Base-by-base conservation (phyloP, 805 yeast species). In the Candida cerambycidarum region DNA sequence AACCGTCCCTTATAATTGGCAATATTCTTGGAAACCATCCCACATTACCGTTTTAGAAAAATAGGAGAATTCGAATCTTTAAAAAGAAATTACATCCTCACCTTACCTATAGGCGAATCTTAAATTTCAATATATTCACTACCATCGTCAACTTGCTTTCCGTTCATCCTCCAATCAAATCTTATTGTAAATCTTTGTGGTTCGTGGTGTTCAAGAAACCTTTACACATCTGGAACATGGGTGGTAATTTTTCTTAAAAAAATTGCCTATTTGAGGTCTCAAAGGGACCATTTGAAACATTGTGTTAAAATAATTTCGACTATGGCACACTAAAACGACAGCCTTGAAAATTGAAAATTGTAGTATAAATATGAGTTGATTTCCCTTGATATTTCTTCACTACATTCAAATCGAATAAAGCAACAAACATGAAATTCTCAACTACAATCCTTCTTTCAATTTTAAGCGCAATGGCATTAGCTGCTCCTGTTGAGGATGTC, bases 401-500 rank as follows among this genome's bases (percentile, higher is more conserved):
- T 18, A 18, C 35, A 32, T 8, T 30, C 21, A 6, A 6, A 17
- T 40, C 33, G 13, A 41, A 13, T 16, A 29, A 3, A 21, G 14
- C 17, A 5, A 40, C 10, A 5, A 42, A 15, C 4, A 51, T 51
- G 55, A 51, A 43, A 36, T 45, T 51, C 25, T 39, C 52, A 23
- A 28, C 45, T 25, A 32, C 46, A 27, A 39, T 43, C 37, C 28
- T 43, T 39, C 36, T 50, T 30, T 38, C 52, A 11, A 39, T 46
- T 19, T 24, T 49, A 17, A 33, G 45, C 30, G 28, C 46, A 12
- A 13, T 50, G 8, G 32, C 32, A 24, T 23, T 41, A 9, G 48
- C 43, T 31, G 51, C 53, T 10, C 52, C 55, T 7, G 44, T 46
- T 24, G 49, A 42, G 33, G 45, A 42, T 2, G 47, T 32, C 37